phyloP scores from a whole-genome alignment of 2,329 filamentous ascomycete genomes.

The Fusarium cyanostomum region DNA sequence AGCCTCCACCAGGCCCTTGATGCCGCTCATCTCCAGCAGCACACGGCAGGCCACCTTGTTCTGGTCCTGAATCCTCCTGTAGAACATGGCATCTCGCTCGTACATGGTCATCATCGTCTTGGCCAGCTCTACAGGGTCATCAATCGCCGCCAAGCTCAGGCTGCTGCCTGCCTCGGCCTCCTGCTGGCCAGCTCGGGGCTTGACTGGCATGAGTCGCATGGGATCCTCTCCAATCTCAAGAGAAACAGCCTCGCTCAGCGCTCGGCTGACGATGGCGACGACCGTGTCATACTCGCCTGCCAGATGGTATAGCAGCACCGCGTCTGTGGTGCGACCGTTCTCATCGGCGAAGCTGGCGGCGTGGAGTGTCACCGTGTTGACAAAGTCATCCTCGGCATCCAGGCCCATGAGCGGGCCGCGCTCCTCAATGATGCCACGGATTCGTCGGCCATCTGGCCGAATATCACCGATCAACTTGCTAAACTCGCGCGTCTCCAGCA shows the following conservation, averaged over 20 bases:
- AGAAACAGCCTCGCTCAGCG: constrained; percentile 88
- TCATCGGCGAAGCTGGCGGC: constrained; percentile 94
- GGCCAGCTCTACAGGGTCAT: constrained; percentile 69
- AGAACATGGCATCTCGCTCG: constrained; percentile 69
- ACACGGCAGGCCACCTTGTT: constrained; percentile 67
- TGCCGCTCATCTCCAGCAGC: constrained; percentile 68
- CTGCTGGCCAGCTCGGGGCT: constrained; percentile 67
- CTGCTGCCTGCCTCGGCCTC: constrained; percentile 61
- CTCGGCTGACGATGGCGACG: constrained; percentile 87
- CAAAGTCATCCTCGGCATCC: constrained; percentile 81
- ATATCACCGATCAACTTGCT: constrained; percentile 94
- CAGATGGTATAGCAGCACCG: constrained; percentile 92
- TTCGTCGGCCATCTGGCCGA: constrained; percentile 82
- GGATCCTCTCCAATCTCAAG: constrained; percentile 86
- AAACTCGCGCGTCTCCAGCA: constrained; percentile 97
- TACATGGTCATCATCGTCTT: constrained; percentile 71
- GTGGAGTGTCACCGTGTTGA: constrained; percentile 91
- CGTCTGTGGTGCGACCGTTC: constrained; percentile 91
- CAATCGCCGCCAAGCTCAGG: constrained; percentile 68
- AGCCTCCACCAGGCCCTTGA: constrained; percentile 65
- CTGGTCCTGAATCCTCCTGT: constrained; percentile 64
- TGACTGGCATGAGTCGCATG: constrained; percentile 80
- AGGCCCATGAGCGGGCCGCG: constrained; percentile 84
- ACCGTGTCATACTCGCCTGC: constrained; percentile 96
- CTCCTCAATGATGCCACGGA: constrained; percentile 87